A percentile compares a stretch with the other conserved stretches of the same genome.
Conservation (phyloP, 306 rosid genomes). For the Alnus glutinosa region DNA sequence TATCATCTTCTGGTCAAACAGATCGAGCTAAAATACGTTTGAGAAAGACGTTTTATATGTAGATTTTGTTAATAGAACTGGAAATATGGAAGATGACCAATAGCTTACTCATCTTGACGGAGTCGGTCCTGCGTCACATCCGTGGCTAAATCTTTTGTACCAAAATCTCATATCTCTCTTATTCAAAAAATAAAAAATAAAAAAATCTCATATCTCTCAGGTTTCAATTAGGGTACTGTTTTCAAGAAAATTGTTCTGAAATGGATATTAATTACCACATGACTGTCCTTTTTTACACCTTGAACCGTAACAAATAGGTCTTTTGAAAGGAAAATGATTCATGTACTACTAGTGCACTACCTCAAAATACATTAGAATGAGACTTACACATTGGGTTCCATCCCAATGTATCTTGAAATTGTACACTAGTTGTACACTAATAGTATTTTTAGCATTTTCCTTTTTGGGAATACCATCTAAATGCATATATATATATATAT, state of each 20-base stretch:
- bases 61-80: conserved; percentile 75
- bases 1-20: too few species aligned
- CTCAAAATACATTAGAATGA: too few species aligned
- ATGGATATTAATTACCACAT: conserved; percentile 55
- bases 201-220: conserved; percentile 20
- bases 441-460: too few species aligned
- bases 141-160: conserved; percentile 88
- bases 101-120: conserved; percentile 56
- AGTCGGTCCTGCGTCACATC: conserved; percentile 10
- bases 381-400: too few species aligned
- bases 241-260: conserved; percentile 61
- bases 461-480: too few species aligned
- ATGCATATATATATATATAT: too few species aligned
- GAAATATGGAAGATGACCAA: conserved; percentile 44
- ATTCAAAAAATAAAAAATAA: too few species aligned
- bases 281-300: conserved; percentile 74
- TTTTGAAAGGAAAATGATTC: too few species aligned
- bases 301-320: conserved; percentile 77
- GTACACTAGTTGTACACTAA: too few species aligned
- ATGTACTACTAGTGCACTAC: too few species aligned
- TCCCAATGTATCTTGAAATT: too few species aligned
- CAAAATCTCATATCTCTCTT: conserved; percentile 42
- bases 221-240: conserved; percentile 52
- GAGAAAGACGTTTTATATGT: conserved; percentile 61
- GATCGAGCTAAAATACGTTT: conserved; percentile 18